Percentiles rank a stretch among this genome's conserved stretches.
Evolutionary conservation across 78 protist genomes (phyloP).

Genomic region (Dictyostelium intermedium): DNA sequence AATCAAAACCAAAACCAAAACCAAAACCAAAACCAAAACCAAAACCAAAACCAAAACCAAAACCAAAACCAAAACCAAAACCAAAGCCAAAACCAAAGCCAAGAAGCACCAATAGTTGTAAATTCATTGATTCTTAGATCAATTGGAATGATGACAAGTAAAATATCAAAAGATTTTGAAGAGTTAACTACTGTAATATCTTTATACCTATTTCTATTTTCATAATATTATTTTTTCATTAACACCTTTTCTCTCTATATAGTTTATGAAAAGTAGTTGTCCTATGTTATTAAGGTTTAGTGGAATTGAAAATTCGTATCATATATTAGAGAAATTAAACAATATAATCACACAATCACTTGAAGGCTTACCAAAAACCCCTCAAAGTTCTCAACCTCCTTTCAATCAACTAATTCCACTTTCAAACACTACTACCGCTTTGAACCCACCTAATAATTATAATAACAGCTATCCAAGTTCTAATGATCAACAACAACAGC

Average conservation of each 20-base stretch:
- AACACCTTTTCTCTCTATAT: background rate
- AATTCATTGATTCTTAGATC: slow-evolving; percentile 2
- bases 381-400: background rate
- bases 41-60: background rate
- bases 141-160: background rate
- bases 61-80: background rate
- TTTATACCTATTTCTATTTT: background rate
- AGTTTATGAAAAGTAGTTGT: slow-evolving; percentile 49
- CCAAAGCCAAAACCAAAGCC: background rate
- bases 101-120: slow-evolving; percentile 9
- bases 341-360: background rate
- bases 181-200: background rate
- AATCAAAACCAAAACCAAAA: background rate
- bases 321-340: slow-evolving; percentile 31
- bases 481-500: background rate
- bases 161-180: slow-evolving; percentile 10
- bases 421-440: background rate
- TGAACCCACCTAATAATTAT: background rate
- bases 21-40: background rate
- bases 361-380: background rate
- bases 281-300: slow-evolving; percentile 18
- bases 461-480: background rate
- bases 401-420: background rate
- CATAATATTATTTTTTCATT: background rate
- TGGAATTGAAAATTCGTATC: background rate